phyloP scores from a whole-genome alignment of 2,329 filamentous ascomycete genomes.

The Clarireedia sp. region DNA sequence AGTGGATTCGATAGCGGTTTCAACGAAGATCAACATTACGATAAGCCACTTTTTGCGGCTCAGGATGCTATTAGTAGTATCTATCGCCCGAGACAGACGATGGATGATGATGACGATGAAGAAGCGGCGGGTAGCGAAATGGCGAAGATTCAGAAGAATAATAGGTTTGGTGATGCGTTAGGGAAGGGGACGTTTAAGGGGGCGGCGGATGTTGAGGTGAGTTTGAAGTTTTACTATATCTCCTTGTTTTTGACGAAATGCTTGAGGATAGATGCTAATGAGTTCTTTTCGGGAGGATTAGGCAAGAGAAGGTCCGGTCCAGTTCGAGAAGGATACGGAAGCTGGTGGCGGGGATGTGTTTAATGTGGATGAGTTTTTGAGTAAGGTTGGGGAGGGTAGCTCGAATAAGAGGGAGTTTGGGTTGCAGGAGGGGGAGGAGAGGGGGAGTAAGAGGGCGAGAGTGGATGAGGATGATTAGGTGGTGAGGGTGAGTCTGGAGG shows the following conservation, averaged over 20 bases:
- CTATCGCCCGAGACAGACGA: slow-evolving; percentile 71
- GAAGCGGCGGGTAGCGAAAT: slow-evolving; percentile 75
- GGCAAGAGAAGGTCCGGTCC: slow-evolving; percentile 82
- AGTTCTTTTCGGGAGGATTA: slow-evolving; percentile 28
- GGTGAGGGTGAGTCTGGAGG: not conserved
- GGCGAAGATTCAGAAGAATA: slow-evolving; percentile 78
- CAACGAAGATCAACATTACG: slow-evolving; percentile 96
- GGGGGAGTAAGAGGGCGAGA: slow-evolving; percentile 61
- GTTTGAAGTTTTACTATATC: slow-evolving; percentile 25
- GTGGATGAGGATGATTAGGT: slow-evolving; percentile 60
- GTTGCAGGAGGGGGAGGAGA: slow-evolving; percentile 56
- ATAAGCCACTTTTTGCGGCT: slow-evolving; percentile 93
- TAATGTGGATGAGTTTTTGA: slow-evolving; percentile 89
- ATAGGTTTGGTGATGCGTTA: slow-evolving; percentile 72
- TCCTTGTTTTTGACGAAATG: not conserved
- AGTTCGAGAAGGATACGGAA: slow-evolving; percentile 79
- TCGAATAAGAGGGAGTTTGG: slow-evolving; percentile 68
- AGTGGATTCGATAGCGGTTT: slow-evolving; percentile 86
- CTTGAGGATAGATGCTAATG: slow-evolving; percentile 12
- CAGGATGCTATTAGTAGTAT: slow-evolving; percentile 93
- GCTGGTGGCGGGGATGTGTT: slow-evolving; percentile 61
- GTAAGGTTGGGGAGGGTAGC: slow-evolving; percentile 55
- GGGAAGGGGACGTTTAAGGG: slow-evolving; percentile 90
- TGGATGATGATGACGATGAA: slow-evolving; percentile 69
- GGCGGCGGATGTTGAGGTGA: slow-evolving; percentile 69